phyloP scores from a whole-genome alignment of 495 filamentous ascomycete genomes.

The Chaetomium cochliodes region DNA sequence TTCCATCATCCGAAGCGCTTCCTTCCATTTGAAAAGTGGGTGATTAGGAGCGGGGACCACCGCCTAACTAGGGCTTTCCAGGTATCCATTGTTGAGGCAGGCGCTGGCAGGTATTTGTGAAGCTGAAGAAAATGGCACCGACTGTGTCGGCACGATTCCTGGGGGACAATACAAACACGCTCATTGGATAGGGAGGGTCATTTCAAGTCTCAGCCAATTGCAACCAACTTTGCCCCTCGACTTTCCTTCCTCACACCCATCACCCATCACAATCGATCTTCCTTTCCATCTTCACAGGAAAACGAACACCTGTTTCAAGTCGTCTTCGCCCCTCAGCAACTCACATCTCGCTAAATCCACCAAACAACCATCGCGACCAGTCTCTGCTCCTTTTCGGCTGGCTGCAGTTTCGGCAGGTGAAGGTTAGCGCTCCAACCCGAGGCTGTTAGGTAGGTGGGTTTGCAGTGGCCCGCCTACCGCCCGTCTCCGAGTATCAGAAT shows the following conservation, averaged over 20 bases:
- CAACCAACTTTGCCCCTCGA: neutral
- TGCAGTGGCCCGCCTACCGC: neutral
- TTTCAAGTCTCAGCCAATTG: neutral
- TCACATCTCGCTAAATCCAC: too few species aligned
- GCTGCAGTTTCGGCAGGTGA: conserved; percentile 11
- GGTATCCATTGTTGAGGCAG: too few species aligned
- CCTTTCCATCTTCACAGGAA: neutral
- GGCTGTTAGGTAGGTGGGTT: neutral
- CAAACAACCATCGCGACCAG: neutral
- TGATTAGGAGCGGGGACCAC: neutral
- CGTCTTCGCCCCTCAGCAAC: neutral
- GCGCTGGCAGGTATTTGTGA: neutral
- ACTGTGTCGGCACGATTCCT: conserved; percentile 7
- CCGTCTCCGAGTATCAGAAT: neutral
- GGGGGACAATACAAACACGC: conserved; percentile 1
- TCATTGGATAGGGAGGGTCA: neutral
- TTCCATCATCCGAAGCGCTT: conserved; percentile 7
- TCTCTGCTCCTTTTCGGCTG: neutral
- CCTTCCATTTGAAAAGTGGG: neutral
- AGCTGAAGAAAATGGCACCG: conserved; percentile 3
- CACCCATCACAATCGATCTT: neutral
- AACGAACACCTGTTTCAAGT: too few species aligned
- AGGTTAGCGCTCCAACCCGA: conserved; percentile 10
- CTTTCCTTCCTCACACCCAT: neutral
- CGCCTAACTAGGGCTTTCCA: too few species aligned